Conservation (phyloP, 1,284 basidiomycete genomes). For the Marasmius tenuissimus region DNA sequence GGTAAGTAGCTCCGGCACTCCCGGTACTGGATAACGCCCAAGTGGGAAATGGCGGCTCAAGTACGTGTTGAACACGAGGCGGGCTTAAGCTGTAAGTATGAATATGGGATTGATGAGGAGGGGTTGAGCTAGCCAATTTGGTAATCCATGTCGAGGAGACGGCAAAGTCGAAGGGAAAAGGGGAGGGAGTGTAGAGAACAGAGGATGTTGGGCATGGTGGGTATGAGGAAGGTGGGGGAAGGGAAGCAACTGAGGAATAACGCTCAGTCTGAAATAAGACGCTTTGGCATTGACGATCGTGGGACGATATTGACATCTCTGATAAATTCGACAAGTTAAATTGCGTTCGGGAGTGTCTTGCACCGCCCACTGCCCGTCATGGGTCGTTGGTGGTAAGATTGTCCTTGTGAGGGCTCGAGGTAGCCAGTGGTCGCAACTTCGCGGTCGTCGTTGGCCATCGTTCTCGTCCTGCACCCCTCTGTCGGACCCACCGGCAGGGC, state of each 20-base stretch:
- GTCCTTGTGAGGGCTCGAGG: too few relatives aligned
- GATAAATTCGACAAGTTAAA: background rate
- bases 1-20: background rate
- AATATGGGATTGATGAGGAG: background rate
- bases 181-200: background rate
- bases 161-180: background rate
- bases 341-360: background rate
- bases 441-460: too few relatives aligned
- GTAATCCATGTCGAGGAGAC: background rate
- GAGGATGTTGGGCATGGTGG: background rate
- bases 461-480: too few relatives aligned
- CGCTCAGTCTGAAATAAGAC: background rate
- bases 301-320: background rate
- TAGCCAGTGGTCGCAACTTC: too few relatives aligned
- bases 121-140: background rate
- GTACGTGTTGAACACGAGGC: background rate
- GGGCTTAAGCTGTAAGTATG: background rate
- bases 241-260: background rate
- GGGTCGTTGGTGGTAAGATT: too few relatives aligned
- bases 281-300: background rate
- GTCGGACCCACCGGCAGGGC: too few relatives aligned
- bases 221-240: background rate
- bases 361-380: too few relatives aligned
- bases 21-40: background rate
- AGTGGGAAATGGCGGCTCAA: background rate